Base-by-base conservation (phyloP, 164 flowering plant genomes). In the Piper betle region DNA sequence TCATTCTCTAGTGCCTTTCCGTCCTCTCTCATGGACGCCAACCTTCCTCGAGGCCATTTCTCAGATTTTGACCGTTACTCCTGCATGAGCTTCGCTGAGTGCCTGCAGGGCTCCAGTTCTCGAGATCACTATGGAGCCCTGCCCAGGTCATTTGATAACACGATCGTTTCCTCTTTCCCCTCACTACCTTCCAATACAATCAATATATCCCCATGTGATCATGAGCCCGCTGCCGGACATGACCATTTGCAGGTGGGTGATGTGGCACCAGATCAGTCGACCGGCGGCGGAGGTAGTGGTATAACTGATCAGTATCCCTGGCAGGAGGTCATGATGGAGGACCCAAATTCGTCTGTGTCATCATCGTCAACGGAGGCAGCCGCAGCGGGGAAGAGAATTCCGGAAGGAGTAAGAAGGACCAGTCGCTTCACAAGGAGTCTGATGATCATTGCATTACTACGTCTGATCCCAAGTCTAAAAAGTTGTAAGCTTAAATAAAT, bases 311-410 rank as follows among this genome's bases (percentile, higher is more conserved):
- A 9, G 9, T 43, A 39, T 39, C 1, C 3, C 25, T 5, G 62
- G 55, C 19, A 69, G 73, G 7, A 65, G 54, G 17, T 74, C 78
- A 43, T 43, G 12, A 78, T 59, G 2, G 79, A 83, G 0, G 82
- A n/a, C n/a, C n/a, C 80, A 0, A 81, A 77, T 69, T 84, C 89
- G 52, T 80, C 84, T 13, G 71, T 79, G 39, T 82, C 89, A n/a
- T 81, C 80, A 5, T 76, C 83, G 3, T 84, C 87, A 1, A 71
- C 68, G 3, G 89, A 81, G 69, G 84, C 82, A 0, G 83, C 74
- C 0, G 50, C n/a, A n/a, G n/a, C n/a, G n/a, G 55, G 10, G 81
- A 71, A 18, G 85, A 77, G 38, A 78, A 77, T 54, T 73, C 78
- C 0, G 65, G 67, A 33, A 74, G 70, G 65, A 73, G 63, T 37